Evolutionary conservation across 1,139 yeast species (phyloP), one percentile per base, ranked within the genome.

Genomic region (Debaryomyces udenii): DNA sequence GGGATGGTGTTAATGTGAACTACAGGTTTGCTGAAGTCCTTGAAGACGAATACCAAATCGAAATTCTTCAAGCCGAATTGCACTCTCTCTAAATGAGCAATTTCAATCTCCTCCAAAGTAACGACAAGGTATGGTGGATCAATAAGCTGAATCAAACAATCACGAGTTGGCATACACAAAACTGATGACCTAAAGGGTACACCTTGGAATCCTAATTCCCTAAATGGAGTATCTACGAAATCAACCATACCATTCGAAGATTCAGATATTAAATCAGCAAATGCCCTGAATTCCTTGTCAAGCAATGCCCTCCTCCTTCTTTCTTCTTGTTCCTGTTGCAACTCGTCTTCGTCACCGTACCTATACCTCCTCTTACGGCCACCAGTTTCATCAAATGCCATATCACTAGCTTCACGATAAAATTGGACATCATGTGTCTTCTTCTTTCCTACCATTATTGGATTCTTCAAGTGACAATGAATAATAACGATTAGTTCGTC

Each of bases 291-390:
- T 65, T 94, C 99, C 62, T 86, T 89, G 69, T 94, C 97, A 57
- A 93, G 78, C 37, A 89, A 80, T 13, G 88, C 86, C 56, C 96
- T 86, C 63, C 96, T 80, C 63, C 94, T 80, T 68, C 98, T 83
- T 68, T 93, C 99, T 66, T 93, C 98, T 67, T 93, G 98, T 68
- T 94, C 99, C 64, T 93, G 98, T 66, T 94, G 99, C 51, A 94
- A 74, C 68, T 93, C 99, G 64, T 93, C 99, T 66, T 93, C 99
- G 61, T 93, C 99, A 41, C 99, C 99, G 58, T 93, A 93, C 59
- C 96, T 73, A 73, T 90, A 88, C 51, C 86, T 84, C 64, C 87
- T 74, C 73, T 90, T 88, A 48, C 95, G 80, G 47, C 95, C 95
- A 46, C 98, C 96, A 27, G 99, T 93, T 66, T 93, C 99, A 66